Conservation (phyloP, 73 alveolate genomes). For the Paramecium pentaurelia region DNA sequence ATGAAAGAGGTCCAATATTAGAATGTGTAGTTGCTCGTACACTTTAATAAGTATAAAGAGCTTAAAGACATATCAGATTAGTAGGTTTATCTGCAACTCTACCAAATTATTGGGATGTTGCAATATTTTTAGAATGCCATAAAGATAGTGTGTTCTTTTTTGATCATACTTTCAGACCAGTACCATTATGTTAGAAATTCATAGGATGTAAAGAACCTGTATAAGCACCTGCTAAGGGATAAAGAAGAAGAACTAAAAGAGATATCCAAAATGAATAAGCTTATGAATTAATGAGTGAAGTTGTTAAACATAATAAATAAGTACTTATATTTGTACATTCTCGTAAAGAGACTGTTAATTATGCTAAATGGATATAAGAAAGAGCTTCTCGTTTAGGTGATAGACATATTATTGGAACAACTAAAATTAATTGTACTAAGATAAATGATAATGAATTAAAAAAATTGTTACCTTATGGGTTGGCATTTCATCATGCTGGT, state of each 20-base stretch:
- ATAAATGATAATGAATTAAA: slow-evolving; percentile 68
- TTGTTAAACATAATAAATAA: slow-evolving; percentile 89
- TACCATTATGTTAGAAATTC: slow-evolving; percentile 97
- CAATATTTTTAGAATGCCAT: slow-evolving; percentile 91
- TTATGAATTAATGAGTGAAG: slow-evolving; percentile 80
- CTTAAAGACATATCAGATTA: slow-evolving; percentile 85
- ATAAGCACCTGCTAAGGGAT: slow-evolving; percentile 45
- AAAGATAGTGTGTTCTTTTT: slow-evolving; percentile 87
- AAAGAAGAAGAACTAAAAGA: slow-evolving; percentile 59
- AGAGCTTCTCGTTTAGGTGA: slow-evolving; percentile 75
- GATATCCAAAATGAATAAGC: slow-evolving; percentile 80
- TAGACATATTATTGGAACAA: slow-evolving; percentile 79
- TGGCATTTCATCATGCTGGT: slow-evolving; percentile 99
- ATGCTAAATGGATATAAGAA: slow-evolving; percentile 81
- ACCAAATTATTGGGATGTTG: slow-evolving; percentile 99
- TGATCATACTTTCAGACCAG: slow-evolving; percentile 95
- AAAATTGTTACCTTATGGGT: slow-evolving; percentile 88
- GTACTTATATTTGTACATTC: slow-evolving; percentile 99
- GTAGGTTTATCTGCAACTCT: slow-evolving; percentile 99
- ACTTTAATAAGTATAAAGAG: slow-evolving; percentile 77
- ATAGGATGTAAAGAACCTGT: slow-evolving; percentile 90
- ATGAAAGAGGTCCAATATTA: slow-evolving; percentile 99
- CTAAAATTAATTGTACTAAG: slow-evolving; percentile 64
- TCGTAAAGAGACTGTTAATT: slow-evolving; percentile 93
- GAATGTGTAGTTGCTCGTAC: slow-evolving; percentile 99